phyloP scores from a whole-genome alignment of 2,329 filamentous ascomycete species.

The Neoscytalidium dimidiatum region DNA sequence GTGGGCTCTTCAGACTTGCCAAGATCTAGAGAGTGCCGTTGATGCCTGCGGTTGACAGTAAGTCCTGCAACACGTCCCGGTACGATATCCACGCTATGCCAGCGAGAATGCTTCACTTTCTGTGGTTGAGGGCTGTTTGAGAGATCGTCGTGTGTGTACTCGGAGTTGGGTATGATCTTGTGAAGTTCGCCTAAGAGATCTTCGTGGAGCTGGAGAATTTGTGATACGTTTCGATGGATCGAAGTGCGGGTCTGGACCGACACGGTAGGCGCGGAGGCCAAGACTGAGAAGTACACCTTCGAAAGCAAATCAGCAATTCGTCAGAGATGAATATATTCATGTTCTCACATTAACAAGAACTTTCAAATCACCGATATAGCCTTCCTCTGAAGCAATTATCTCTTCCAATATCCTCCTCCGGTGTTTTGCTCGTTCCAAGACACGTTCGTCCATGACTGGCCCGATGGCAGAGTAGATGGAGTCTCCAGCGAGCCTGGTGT shows the following conservation, averaged over 20 bases:
- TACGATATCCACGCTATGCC: constrained; percentile 50
- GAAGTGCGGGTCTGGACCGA: constrained; percentile 67
- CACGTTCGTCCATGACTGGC: constrained; percentile 61
- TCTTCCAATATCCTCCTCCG: constrained; percentile 82
- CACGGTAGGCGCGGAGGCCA: constrained; percentile 69
- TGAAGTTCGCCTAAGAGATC: constrained; percentile 76
- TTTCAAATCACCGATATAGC: constrained; percentile 84
- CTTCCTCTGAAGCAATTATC: constrained; percentile 80
- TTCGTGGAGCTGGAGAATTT: constrained; percentile 82
- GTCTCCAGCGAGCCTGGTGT: constrained; percentile 61
- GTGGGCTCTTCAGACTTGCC: constrained; percentile 42
- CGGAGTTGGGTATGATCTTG: constrained; percentile 66
- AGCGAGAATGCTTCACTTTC: constrained; percentile 46
- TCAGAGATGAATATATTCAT: too few species aligned
- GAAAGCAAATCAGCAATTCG: neutral
- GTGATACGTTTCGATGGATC: constrained; percentile 76
- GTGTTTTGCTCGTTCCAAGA: constrained; percentile 71
- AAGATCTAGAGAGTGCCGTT: constrained; percentile 50
- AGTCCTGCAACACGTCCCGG: constrained; percentile 39
- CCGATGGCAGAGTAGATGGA: constrained; percentile 50
- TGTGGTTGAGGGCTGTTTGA: constrained; percentile 25
- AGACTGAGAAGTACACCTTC: constrained; percentile 54
- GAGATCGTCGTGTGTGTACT: constrained; percentile 39
- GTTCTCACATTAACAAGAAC: constrained; percentile 77
- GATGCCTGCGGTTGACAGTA: constrained; percentile 35